Conservation (phyloP, 495 filamentous ascomycete genomes). For the Aspergillus sclerotiicarbonarius region DNA sequence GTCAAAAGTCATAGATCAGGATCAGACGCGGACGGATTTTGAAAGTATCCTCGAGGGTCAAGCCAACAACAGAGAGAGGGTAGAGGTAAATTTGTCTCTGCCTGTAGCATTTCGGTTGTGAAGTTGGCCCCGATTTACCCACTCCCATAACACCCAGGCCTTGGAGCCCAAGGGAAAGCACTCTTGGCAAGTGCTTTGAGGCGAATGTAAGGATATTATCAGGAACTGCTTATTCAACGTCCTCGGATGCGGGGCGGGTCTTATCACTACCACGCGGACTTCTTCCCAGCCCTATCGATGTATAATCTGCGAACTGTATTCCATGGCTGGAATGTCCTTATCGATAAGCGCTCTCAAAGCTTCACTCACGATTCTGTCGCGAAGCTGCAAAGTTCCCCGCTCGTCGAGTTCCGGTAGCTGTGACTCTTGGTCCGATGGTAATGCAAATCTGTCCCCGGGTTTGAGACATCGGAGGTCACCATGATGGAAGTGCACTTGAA, state of each 20-base stretch:
- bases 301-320: background rate
- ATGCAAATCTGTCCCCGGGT: too few species aligned
- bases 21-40: slow-evolving; percentile 10
- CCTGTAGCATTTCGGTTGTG: background rate
- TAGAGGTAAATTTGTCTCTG: slow-evolving; percentile 8
- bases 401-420: too few species aligned
- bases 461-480: too few species aligned
- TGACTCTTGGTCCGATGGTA: too few species aligned
- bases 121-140: slow-evolving; percentile 7
- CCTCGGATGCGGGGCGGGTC: too few species aligned
- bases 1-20: slow-evolving; percentile 6
- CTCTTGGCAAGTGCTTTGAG: background rate
- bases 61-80: slow-evolving; percentile 6
- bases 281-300: background rate
- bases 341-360: background rate
- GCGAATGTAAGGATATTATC: too few species aligned
- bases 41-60: slow-evolving; percentile 14
- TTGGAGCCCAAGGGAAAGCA: background rate
- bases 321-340: background rate
- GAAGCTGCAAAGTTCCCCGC: background rate
- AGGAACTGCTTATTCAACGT: too few species aligned
- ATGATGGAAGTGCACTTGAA: too few species aligned
- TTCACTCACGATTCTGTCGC: background rate
- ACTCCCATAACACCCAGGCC: background rate
- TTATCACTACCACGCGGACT: too few species aligned